Evolutionary conservation across 2,329 filamentous ascomycete genomes (phyloP), one percentile per base, ranked within the genome.

Genomic region (Orbilia ellipsospora): DNA sequence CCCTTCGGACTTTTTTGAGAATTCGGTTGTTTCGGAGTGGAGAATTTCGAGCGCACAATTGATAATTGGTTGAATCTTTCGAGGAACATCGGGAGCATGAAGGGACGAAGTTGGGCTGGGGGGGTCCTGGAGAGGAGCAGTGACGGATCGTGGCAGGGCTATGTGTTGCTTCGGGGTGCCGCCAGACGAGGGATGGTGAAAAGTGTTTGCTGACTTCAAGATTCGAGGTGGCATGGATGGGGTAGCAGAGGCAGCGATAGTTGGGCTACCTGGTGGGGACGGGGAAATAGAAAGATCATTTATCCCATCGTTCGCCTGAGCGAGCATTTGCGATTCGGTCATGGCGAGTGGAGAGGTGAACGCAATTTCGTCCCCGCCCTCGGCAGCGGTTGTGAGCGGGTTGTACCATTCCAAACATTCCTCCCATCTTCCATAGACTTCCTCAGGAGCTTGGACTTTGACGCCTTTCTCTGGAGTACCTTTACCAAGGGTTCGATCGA

Each of bases 401-500:
- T 56, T 57, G 50, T 77, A 42, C 73, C 73, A 79, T 54, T 77
- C 67, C 13, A 74, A 70, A 28, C 77, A 79, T 20, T 80, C 78
- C 7, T 77, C 73, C 76, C 78, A 86, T 51, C 79, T 82, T 31
- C 83, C 81, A 68, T 84, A 86, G 74, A 84, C 83, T 77, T 86
- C 84, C 80, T 83, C 83, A n/a, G 84, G 84, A 1, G 83, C 84
- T 79, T 86, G 84, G 8, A 86, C 81, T 42, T 82, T 79, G 26
- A 86, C 81, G 10, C 83, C 82, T 51, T 84, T 82, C 73, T 84
- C 80, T 8, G 82, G 83, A 81, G 59, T 84, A 83, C 54, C 84
- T 83, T 60, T 84, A 84, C 44, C 84, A 85, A 45, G 84, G 83
- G 65, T 65, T 31, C 84, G 83, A 73, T 86, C 85, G 78, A 86